Base-by-base conservation (phyloP, 441 rosid species). In the Adansonia gregorii region DNA sequence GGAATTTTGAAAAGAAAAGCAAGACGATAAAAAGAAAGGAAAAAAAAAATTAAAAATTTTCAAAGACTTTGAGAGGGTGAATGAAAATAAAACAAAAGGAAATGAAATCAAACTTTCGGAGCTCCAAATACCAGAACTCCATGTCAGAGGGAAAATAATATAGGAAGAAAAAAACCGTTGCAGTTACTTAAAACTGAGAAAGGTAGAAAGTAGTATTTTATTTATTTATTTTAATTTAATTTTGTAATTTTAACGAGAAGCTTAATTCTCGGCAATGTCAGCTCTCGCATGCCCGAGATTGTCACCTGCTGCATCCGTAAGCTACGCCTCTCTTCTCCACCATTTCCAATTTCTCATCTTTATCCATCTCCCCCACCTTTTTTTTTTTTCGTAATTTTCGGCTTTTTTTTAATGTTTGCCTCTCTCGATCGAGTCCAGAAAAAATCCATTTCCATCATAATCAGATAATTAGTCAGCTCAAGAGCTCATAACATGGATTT, bases 251-350 rank as follows among this genome's bases (percentile, higher is more conserved):
- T 73, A 56, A 63, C 49, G 49, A 35, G n/a, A 45, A 67, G 90
- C 89, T 82, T 80, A 84, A 83, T 85, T 85, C 60, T 83, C 91
- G 88, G 86, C 78, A 77, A 80, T 82, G 87, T 82, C 81, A 56
- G 80, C 80, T 80, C 83, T 84, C 85, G 80, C 76, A 12, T 73
- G 67, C 80, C 79, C 78, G 75, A 73, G 73, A 72, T 60, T 81
- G 76, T 74, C 81, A 64, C 77, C 65, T 56, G 72, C 79, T 45
- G 68, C 81, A 73, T 81, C 82, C 81, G 79, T 74, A 78, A 86
- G 60, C 82, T 61, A 49, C 83, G 73, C 78, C 78, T 58, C 49
- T 67, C 76, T 67, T 72, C 78, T 78, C 78, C 76, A 43, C 35
- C 81, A 74, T 73, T 77, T 74, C 73, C 54, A 56, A 46, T 46